These are phyloP conservation scores for Ophiosphaerella korrae DNA, from an alignment of 2,329 filamentous ascomycete species.

Conservation along the genomic window DNA sequence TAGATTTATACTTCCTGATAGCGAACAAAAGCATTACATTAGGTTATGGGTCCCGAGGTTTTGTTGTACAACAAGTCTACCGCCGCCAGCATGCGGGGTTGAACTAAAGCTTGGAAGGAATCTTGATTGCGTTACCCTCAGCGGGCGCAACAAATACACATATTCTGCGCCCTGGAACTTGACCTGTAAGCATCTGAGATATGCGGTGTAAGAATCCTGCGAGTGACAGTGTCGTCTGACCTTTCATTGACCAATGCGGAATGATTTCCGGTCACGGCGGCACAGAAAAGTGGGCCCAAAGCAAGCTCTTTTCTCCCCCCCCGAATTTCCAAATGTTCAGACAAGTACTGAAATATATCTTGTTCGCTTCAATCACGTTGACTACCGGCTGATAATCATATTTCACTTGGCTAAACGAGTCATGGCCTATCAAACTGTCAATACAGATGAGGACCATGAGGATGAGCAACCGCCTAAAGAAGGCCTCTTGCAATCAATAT, in stretches of 20 bases:
- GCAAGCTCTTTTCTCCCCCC: conserved; percentile 1
- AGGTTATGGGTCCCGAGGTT: too few relatives aligned
- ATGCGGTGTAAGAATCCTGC: not conserved
- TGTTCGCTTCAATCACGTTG: not conserved
- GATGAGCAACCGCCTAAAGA: not conserved
- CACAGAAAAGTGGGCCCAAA: conserved; percentile 1
- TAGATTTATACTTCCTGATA: too few relatives aligned
- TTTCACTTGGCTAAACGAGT: not conserved
- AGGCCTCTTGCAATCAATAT: conserved; percentile 11
- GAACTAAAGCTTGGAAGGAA: too few relatives aligned
- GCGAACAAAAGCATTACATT: too few relatives aligned
- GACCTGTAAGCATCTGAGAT: not conserved
- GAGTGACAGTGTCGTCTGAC: conserved; percentile 6
- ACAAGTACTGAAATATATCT: not conserved
- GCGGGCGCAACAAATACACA: too few relatives aligned
- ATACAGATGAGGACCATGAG: not conserved
- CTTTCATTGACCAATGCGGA: not conserved
- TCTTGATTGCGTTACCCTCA: too few relatives aligned
- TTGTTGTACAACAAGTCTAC: too few relatives aligned
- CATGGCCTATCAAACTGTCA: conserved; percentile 1
- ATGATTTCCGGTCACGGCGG: not conserved
- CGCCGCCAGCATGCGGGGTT: too few relatives aligned
- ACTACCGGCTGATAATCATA: not conserved
- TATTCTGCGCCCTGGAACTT: too few relatives aligned
- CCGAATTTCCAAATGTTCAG: not conserved